Percentiles rank a stretch among this genome's conserved stretches.
phyloP scores from a whole-genome alignment of 495 filamentous ascomycete genomes.

The Trypethelium eluteriae region DNA sequence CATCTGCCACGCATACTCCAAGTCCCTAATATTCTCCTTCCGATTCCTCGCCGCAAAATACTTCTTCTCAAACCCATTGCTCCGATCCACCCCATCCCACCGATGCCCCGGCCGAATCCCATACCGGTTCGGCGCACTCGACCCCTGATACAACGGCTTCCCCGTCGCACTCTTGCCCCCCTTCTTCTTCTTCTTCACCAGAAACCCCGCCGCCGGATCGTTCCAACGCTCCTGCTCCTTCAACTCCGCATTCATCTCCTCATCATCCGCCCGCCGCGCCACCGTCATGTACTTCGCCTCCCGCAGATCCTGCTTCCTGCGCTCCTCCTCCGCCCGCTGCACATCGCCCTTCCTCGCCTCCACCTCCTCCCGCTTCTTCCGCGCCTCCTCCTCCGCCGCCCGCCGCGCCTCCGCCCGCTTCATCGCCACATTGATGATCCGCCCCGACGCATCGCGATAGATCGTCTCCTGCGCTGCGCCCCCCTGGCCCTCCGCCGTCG shows the following conservation, averaged over 20 bases:
- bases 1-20: constrained; percentile 95
- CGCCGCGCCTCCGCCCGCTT: constrained; percentile 74
- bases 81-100: constrained; percentile 96
- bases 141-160: constrained; percentile 70
- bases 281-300: constrained; percentile 76
- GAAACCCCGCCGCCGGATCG: constrained; percentile 81
- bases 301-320: constrained; percentile 53
- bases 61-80: constrained; percentile 91
- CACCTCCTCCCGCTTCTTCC: constrained; percentile 51
- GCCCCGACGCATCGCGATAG: constrained; percentile 85
- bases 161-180: constrained; percentile 47
- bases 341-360: constrained; percentile 76
- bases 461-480: constrained; percentile 64
- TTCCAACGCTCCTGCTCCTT: constrained; percentile 73
- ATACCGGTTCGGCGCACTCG: constrained; percentile 83
- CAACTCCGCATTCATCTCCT: constrained; percentile 73
- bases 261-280: constrained; percentile 73
- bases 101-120: constrained; percentile 83
- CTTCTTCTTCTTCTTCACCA: constrained; percentile 46
- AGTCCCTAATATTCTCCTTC: constrained; percentile 59
- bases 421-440: constrained; percentile 86
- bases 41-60: constrained; percentile 81
- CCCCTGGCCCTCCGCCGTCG: constrained; percentile 36
- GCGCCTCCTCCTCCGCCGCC: constrained; percentile 59
- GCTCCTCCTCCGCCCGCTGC: constrained; percentile 54